phyloP scores from a whole-genome alignment of 768 basidiomycete genomes.

The Termitomyces sp. region DNA sequence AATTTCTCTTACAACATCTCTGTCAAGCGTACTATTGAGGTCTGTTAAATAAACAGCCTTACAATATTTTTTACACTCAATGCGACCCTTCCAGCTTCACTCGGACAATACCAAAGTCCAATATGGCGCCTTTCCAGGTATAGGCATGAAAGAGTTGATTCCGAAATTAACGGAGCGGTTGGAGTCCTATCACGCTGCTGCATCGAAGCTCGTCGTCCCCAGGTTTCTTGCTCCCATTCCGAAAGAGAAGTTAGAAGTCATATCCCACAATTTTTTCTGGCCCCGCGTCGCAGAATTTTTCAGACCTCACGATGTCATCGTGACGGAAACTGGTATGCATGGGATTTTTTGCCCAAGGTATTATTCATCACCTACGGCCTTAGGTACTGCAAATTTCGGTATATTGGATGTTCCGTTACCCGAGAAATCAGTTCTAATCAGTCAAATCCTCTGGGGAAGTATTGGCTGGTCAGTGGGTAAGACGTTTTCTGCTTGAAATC shows the following conservation, averaged over 20 bases:
- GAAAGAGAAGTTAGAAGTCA: conserved; percentile 41
- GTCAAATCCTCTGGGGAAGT: conserved; percentile 85
- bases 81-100: conserved; percentile 48
- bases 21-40: conserved; percentile 56
- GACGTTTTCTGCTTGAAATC: conserved; percentile 3
- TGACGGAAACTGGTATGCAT: conserved; percentile 76
- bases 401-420: conserved; percentile 79
- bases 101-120: conserved; percentile 66
- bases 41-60: conserved; percentile 16
- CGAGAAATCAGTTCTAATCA: conserved; percentile 54
- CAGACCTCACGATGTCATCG: conserved; percentile 63
- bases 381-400: conserved; percentile 80
- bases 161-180: conserved; percentile 62
- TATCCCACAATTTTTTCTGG: conserved; percentile 85
- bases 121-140: conserved; percentile 54
- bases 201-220: conserved; percentile 43
- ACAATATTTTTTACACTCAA: background rate
- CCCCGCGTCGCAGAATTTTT: conserved; percentile 73
- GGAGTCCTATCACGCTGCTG: conserved; percentile 31
- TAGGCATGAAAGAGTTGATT: conserved; percentile 76
- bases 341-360: too few species aligned
- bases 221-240: conserved; percentile 39
- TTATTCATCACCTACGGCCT: too few species aligned
- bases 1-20: conserved; percentile 78
- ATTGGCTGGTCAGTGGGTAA: conserved; percentile 87